Percentiles rank a stretch among this genome's conserved stretches.
phyloP scores from a whole-genome alignment of 805 yeast species.

The Hanseniaspora osmophila region DNA sequence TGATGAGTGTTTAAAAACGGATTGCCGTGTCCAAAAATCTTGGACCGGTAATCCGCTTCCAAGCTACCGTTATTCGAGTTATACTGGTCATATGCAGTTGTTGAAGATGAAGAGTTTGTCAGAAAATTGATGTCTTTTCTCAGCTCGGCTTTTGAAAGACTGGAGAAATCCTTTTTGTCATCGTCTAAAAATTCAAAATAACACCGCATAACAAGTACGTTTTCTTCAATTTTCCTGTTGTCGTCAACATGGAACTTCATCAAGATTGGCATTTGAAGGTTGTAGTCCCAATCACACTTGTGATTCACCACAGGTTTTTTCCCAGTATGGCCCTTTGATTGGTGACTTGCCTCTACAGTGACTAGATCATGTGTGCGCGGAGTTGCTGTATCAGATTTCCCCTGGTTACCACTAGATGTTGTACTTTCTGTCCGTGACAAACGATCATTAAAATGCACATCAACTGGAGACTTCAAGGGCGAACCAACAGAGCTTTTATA shows the following conservation, averaged over 20 bases:
- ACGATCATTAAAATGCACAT: not conserved
- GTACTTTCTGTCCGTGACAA: too few relatives aligned
- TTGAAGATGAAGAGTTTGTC: too few relatives aligned
- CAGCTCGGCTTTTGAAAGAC: too few relatives aligned
- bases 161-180: not conserved
- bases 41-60: not conserved
- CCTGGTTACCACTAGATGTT: too few relatives aligned
- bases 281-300: constrained; percentile 35
- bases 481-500: not conserved
- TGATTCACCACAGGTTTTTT: constrained; percentile 35
- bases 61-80: not conserved
- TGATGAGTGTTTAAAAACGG: not conserved
- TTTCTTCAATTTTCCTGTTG: constrained; percentile 23
- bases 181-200: constrained; percentile 25
- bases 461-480: not conserved
- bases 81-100: too few relatives aligned
- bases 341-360: constrained; percentile 7
- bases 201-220: constrained; percentile 29
- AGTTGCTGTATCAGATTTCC: too few relatives aligned
- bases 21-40: not conserved
- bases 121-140: too few relatives aligned
- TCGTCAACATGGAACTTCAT: constrained; percentile 29
- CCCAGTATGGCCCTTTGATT: constrained; percentile 28
- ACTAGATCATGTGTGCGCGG: too few relatives aligned
- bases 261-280: constrained; percentile 22